Evolutionary conservation across 345 rosid genomes (phyloP).

Genomic region (Salix arbutifolia): DNA sequence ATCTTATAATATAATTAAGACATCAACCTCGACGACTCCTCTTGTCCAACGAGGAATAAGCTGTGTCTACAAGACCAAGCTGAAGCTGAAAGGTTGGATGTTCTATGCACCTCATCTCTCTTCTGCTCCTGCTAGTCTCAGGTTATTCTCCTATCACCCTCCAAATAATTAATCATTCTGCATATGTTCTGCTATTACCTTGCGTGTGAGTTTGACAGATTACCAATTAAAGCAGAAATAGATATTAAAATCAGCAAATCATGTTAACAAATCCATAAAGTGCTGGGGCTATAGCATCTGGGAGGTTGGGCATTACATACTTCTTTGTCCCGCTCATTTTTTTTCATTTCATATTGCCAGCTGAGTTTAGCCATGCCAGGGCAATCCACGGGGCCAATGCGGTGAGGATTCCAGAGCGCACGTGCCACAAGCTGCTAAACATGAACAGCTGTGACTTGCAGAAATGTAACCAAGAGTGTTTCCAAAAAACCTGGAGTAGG

Average conservation of each 20-base stretch:
- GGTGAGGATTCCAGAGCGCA: constrained; percentile 49
- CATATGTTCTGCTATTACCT: background rate
- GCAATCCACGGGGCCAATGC: constrained; percentile 9
- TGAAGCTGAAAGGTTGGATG: constrained; percentile 25
- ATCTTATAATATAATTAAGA: background rate
- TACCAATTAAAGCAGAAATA: background rate
- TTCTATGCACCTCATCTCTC: constrained; percentile 17
- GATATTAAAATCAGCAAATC: background rate
- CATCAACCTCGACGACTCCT: background rate
- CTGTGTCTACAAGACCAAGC: background rate
- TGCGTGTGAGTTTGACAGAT: background rate
- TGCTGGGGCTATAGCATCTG: background rate
- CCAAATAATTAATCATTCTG: background rate
- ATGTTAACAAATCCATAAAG: background rate
- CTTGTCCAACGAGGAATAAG: background rate
- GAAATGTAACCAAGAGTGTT: constrained; percentile 37
- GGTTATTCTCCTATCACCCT: constrained; percentile 19
- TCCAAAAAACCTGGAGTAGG: constrained; percentile 34
- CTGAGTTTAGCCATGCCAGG: background rate
- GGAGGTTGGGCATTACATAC: background rate
- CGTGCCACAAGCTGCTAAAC: constrained; percentile 35
- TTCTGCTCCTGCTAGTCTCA: constrained; percentile 34
- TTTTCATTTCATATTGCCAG: background rate
- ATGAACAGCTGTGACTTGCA: constrained; percentile 20
- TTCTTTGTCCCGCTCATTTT: background rate